A percentile compares a stretch with the other conserved stretches of the same genome.
Evolutionary conservation across 2,329 filamentous ascomycete species (phyloP).

Genomic region (Alternaria rosae): DNA sequence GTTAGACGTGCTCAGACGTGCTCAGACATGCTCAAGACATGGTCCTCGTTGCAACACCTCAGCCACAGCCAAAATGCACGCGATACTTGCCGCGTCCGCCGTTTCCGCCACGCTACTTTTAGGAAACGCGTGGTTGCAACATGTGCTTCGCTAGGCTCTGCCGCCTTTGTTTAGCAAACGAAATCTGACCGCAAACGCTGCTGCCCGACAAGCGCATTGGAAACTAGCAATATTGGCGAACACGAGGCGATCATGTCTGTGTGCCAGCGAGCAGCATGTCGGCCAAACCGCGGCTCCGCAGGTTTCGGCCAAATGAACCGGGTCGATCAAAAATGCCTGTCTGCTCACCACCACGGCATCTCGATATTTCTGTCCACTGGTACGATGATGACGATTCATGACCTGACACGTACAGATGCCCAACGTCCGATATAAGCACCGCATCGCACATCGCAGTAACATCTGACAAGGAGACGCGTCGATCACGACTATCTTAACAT

Average conservation of each 20-base stretch:
- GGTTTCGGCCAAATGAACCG: neutral
- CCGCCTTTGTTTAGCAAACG: neutral
- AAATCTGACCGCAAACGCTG: neutral
- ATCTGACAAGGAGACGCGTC: neutral
- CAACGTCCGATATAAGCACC: neutral
- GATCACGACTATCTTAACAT: neutral
- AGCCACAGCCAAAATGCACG: slow-evolving; percentile 6
- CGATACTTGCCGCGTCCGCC: slow-evolving; percentile 1
- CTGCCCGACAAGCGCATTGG: neutral
- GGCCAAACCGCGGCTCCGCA: slow-evolving; percentile 1
- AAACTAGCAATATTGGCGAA: neutral
- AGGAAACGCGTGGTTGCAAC: neutral
- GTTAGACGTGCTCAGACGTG: neutral
- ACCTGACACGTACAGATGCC: neutral
- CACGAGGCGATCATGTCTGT: neutral
- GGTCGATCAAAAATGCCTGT: neutral
- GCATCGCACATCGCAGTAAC: neutral
- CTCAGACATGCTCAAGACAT: neutral
- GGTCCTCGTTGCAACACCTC: slow-evolving; percentile 5
- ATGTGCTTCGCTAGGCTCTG: neutral
- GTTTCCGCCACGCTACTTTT: neutral
- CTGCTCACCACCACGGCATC: neutral
- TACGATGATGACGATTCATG: neutral
- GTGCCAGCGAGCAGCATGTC: neutral
- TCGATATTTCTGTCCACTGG: neutral